Base-by-base conservation (phyloP, 2,329 filamentous ascomycete species). In the Fusarium sacchari region DNA sequence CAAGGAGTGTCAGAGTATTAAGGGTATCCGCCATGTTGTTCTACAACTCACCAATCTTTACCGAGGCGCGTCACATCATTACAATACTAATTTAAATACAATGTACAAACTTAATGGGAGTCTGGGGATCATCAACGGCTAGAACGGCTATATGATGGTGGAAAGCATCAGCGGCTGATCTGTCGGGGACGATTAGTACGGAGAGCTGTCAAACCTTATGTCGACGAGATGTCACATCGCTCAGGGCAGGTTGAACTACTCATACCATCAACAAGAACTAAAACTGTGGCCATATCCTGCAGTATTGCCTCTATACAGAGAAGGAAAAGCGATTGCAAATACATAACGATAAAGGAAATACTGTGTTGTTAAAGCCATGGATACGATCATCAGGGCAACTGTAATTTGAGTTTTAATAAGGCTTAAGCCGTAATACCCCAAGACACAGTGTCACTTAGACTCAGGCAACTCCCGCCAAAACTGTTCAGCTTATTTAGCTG, bases 311-410 rank as follows among this genome's bases (percentile, higher is more conserved):
- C 28, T 28, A 7, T 28, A 28, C 7, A 7, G 28, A 28, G 7
- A 6, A 28, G 28, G 28, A 28, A 28, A 28, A 6, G 28, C 28
- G 28, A 28, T 28, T 28, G 28, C 28, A 7, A 28, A 28, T 28
- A 11, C 0, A n/a, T 1, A 26, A 10, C 9, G 7, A 22, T 1
- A 26, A 28, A n/a, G 14, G n/a, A 20, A 15, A 7, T 2, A 22
- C 24, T 20, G 9, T 6, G 9, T 11, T 9, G 15, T 7, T 6
- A 22, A 46, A 26, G 14, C 8, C 26, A 28, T 18, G 20, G 13
- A 22, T 14, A 15, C 9, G 15, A 32, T 32, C 28, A 9, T 49
- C 22, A 13, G 15, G 28, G 22, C 22, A 10, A 9, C 11, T 3
- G 6, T 0, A 13, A 5, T 49, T 49, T 18, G 12, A 49, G 22